These are phyloP conservation scores for Hymenochaete sp. DNA, from an alignment of 1,284 basidiomycete species.

Conservation along the genomic window DNA sequence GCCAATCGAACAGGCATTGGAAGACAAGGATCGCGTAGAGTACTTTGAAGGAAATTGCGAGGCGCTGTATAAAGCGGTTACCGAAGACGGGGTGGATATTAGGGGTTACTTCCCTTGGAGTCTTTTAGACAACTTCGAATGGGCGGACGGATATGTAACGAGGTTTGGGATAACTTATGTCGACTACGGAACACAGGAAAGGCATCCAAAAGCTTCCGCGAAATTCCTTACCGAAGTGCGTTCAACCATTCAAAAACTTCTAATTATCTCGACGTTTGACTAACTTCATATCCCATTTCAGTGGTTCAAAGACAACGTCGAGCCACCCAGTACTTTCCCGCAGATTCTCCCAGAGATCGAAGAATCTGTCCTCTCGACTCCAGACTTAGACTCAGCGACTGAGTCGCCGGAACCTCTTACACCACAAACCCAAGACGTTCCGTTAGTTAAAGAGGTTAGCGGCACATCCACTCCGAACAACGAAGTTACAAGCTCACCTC, in stretches of 20 bases:
- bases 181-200: conserved; percentile 61
- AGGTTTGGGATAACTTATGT: conserved; percentile 61
- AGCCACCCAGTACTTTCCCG: neutral
- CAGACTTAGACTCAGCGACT: conserved; percentile 3
- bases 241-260: no score
- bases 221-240: conserved; percentile 43
- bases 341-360: conserved; percentile 5
- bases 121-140: conserved; percentile 70
- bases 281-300: neutral
- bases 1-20: conserved; percentile 40
- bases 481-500: neutral
- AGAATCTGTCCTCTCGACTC: neutral
- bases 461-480: neutral
- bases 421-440: neutral
- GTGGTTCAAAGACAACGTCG: conserved; percentile 14
- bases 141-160: conserved; percentile 59
- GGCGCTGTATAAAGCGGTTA: conserved; percentile 50
- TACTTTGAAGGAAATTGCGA: conserved; percentile 61
- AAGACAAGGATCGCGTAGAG: conserved; percentile 57
- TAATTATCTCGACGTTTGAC: no score
- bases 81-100: conserved; percentile 58
- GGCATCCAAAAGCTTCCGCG: conserved; percentile 61
- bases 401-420: conserved; percentile 11
- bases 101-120: conserved; percentile 69
- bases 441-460: conserved; percentile 4